Percentiles rank a stretch among this genome's conserved stretches.
These are phyloP conservation scores for Carex littledalei DNA, from an alignment of 176 grass and related monocot species.

Conservation along the genomic window DNA sequence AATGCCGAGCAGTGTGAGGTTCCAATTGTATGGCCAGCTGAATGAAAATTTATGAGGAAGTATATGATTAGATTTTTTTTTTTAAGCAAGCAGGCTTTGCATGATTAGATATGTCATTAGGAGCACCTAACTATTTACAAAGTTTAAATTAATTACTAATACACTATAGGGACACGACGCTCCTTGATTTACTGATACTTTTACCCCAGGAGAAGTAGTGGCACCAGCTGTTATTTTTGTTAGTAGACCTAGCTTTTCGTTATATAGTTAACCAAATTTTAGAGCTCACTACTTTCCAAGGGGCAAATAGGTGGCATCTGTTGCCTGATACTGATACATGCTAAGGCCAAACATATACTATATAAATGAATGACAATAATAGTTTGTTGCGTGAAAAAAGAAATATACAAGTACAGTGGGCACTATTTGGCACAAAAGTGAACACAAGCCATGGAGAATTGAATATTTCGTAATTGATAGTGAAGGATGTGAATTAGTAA, in stretches of 20 bases:
- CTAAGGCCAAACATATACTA: neutral
- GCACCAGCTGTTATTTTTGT: neutral
- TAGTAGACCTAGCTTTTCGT: neutral
- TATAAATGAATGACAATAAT: neutral
- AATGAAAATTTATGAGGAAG: neutral
- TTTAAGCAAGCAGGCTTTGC: no score
- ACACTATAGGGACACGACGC: no score
- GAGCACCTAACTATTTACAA: neutral
- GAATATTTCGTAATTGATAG: neutral
- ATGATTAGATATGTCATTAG: neutral
- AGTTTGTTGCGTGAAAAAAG: neutral
- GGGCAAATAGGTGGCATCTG: neutral
- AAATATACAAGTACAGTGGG: neutral
- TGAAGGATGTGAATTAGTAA: neutral
- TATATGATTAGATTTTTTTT: neutral
- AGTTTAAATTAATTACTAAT: neutral
- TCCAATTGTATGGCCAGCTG: constrained; percentile 40
- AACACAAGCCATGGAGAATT: neutral
- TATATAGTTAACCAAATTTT: neutral
- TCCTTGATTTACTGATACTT: no score
- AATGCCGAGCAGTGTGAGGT: constrained; percentile 39
- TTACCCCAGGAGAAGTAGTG: neutral
- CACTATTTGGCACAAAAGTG: neutral
- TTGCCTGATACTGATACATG: neutral
- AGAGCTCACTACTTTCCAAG: neutral